phyloP scores from a whole-genome alignment of 257 asterid genomes.

The Solanum pimpinellifolium region DNA sequence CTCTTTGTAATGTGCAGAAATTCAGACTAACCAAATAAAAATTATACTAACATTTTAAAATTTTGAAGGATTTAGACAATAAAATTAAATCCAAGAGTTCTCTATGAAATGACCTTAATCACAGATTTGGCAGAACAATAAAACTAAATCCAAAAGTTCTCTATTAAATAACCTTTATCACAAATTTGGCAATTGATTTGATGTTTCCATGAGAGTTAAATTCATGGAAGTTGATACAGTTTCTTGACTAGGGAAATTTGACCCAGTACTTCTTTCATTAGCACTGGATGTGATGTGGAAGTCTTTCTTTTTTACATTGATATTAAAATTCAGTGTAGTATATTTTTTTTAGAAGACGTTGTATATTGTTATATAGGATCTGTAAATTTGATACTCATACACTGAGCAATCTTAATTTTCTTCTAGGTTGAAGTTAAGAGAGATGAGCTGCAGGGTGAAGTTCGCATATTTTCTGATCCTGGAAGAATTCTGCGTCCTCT shows the following conservation, averaged over 20 bases:
- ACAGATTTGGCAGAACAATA: not conserved
- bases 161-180: not conserved
- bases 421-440: conserved; percentile 75
- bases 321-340: not conserved
- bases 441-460: conserved; percentile 62
- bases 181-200: not conserved
- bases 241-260: not conserved
- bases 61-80: not conserved
- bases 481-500: conserved; percentile 97
- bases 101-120: not conserved
- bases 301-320: not conserved
- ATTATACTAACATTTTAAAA: not conserved
- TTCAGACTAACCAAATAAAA: not conserved
- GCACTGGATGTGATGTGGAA: not conserved
- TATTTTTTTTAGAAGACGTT: not conserved
- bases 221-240: not conserved
- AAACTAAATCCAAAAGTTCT: not conserved
- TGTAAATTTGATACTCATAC: not conserved
- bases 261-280: not conserved
- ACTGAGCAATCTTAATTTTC: not conserved
- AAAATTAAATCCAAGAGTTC: not conserved
- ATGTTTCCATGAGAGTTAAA: not conserved
- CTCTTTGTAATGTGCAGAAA: not conserved
- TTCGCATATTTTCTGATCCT: conserved; percentile 76
- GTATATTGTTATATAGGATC: not conserved